A percentile compares a stretch with the other conserved stretches of the same genome.
Evolutionary conservation across 305 asterid genomes (phyloP).

Genomic region (Fraxinus greggii): DNA sequence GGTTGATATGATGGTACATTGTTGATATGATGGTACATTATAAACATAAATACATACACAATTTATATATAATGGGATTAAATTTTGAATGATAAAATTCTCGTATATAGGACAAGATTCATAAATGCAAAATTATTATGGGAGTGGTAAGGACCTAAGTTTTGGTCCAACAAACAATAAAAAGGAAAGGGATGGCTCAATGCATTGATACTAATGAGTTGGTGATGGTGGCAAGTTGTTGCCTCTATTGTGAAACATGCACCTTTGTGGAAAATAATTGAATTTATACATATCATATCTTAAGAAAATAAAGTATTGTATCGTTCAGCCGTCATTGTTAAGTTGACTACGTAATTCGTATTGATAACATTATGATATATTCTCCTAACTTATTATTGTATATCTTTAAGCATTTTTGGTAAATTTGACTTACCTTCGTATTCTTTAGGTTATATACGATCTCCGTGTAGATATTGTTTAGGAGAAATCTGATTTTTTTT

Average conservation of each 20-base stretch:
- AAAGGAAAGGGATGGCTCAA: slow-evolving; percentile 30
- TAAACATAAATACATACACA: not conserved
- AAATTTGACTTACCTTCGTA: not conserved
- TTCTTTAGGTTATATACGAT: not conserved
- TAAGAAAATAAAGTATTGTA: not conserved
- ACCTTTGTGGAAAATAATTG: slow-evolving; percentile 21
- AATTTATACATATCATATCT: not conserved
- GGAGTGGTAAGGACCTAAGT: slow-evolving; percentile 28
- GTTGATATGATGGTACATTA: slow-evolving; percentile 26
- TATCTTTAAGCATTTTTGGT: not conserved
- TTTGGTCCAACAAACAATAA: slow-evolving; percentile 22
- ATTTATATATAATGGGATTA: not conserved
- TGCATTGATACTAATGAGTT: slow-evolving; percentile 14
- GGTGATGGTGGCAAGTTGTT: not conserved
- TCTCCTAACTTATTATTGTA: not conserved
- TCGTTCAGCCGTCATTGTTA: not conserved
- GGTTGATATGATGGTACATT: slow-evolving; percentile 27
- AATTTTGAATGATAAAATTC: not conserved
- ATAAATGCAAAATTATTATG: slow-evolving; percentile 22
- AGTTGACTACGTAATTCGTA: not conserved
- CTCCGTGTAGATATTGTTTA: not conserved
- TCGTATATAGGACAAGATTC: slow-evolving; percentile 5
- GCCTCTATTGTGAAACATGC: not conserved
- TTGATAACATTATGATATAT: not conserved
- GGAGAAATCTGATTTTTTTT: too few species aligned